A percentile compares a stretch with the other conserved stretches of the same genome.
Conservation (phyloP, 768 basidiomycete genomes). For the Boletus subparvulus region DNA sequence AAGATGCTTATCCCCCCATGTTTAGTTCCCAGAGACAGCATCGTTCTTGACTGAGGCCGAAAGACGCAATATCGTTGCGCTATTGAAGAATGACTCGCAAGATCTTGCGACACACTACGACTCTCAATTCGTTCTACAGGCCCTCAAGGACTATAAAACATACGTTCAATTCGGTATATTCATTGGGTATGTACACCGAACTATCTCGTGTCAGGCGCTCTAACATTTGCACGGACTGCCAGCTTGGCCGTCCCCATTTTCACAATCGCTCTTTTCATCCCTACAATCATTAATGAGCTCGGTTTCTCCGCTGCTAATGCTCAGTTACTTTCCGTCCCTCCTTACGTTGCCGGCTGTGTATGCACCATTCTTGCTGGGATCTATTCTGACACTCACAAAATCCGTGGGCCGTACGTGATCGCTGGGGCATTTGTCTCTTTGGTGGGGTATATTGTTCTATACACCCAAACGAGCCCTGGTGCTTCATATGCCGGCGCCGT, state of each 20-base stretch:
- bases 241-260: slow-evolving; percentile 47
- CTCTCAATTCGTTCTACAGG: slow-evolving; percentile 48
- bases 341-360: slow-evolving; percentile 46
- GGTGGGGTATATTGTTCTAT: slow-evolving; percentile 53
- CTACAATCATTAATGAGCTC: slow-evolving; percentile 49
- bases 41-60: slow-evolving; percentile 50
- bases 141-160: slow-evolving; percentile 46
- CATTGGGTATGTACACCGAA: slow-evolving; percentile 33
- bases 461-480: slow-evolving; percentile 26
- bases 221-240: slow-evolving; percentile 3
- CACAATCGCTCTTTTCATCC: slow-evolving; percentile 49
- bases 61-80: slow-evolving; percentile 33
- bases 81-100: slow-evolving; percentile 44
- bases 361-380: slow-evolving; percentile 43
- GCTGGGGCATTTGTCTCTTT: slow-evolving; percentile 42
- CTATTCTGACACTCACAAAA: slow-evolving; percentile 40
- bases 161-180: slow-evolving; percentile 35
- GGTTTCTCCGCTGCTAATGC: slow-evolving; percentile 52
- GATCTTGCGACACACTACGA: slow-evolving; percentile 47
- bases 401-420: slow-evolving; percentile 52
- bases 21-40: slow-evolving; percentile 56
- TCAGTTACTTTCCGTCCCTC: slow-evolving; percentile 48
- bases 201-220: background rate
- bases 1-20: background rate
- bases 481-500: slow-evolving; percentile 46